Percentiles rank a stretch among this genome's conserved stretches.
Evolutionary conservation across 495 filamentous ascomycete genomes (phyloP).

Genomic region (Aspergillus leporis): DNA sequence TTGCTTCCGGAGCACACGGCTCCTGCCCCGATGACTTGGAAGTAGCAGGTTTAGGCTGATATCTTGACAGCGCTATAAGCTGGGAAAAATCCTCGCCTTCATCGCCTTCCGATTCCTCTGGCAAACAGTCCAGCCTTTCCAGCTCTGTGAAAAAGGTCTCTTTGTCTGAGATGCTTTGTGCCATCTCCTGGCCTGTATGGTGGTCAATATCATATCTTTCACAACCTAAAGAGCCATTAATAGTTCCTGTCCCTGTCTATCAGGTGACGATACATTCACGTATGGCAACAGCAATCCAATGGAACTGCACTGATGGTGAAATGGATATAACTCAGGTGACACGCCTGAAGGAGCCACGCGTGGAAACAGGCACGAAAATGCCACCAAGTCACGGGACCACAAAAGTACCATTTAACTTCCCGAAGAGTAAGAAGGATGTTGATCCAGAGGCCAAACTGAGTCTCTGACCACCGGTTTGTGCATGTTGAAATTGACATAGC

Average conservation of each 20-base stretch:
- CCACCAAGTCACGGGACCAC: constrained; percentile 39
- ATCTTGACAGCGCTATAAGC: constrained; percentile 10
- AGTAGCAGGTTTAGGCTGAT: neutral
- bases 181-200: constrained; percentile 25
- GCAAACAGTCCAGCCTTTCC: constrained; percentile 43
- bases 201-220: constrained; percentile 14
- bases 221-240: constrained; percentile 19
- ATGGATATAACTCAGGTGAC: neutral
- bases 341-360: constrained; percentile 22
- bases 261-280: constrained; percentile 7
- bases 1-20: neutral
- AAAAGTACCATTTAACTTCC: constrained; percentile 17
- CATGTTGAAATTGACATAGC: neutral
- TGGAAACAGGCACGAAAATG: constrained; percentile 33
- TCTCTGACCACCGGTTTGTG: neutral
- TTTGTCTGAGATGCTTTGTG: constrained; percentile 30
- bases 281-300: neutral
- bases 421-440: constrained; percentile 1
- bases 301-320: neutral
- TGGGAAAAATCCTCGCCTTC: constrained; percentile 16
- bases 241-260: constrained; percentile 12
- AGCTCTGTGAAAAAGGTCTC: constrained; percentile 47
- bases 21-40: neutral
- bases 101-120: constrained; percentile 31
- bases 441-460: neutral